Evolutionary conservation across 495 filamentous ascomycete species (phyloP), one percentile per base, ranked within the genome.

Genomic region (Neurospora pannonica): DNA sequence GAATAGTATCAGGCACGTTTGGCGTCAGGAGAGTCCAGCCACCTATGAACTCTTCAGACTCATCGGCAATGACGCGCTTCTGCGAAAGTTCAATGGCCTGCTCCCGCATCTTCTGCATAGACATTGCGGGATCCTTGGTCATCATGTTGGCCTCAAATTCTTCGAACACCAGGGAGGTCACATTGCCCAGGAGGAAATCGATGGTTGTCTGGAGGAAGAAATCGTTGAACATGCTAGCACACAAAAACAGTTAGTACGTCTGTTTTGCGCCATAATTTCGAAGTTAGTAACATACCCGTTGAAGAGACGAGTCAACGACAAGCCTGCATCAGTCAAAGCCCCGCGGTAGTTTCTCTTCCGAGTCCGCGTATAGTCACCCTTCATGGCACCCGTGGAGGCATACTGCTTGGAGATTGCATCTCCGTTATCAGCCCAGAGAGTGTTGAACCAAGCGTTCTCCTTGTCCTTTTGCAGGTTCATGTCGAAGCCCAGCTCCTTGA

Each of bases 131-230:
- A 77, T 99, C 96, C 31, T 90, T 90, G 70, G 89, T 92, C 87
- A 93, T 94, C 86, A 99, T 90, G 76, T 92, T 91, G 4, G 91
- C 88, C 79, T 97, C 93, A 77, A 98, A 99, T 71, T 99, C 96
- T 70, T 92, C 90, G 76, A 98, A 98, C 7, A 97, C 92, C 19
- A 89, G 85, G 2, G 88, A 88, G 0, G 92, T 92, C 21, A 96
- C 94, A 75, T 95, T 95, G 34, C 96, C 96, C 0, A 98, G 87
- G n/a, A 97, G 86, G 77, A 93, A 98, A 81, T 99, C 96, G 76
- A 98, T 97, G 60, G 92, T 92, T 1, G 94, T 92, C 80, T 99
- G 96, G 11, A 94, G 93, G 81, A 98, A 98, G 81, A 94, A 97
- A 81, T 99, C 96, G 77, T 95, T 95, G 76, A 99, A 93, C 77